Conservation (phyloP, 306 rosid genomes). For the Trifolium pratense region DNA sequence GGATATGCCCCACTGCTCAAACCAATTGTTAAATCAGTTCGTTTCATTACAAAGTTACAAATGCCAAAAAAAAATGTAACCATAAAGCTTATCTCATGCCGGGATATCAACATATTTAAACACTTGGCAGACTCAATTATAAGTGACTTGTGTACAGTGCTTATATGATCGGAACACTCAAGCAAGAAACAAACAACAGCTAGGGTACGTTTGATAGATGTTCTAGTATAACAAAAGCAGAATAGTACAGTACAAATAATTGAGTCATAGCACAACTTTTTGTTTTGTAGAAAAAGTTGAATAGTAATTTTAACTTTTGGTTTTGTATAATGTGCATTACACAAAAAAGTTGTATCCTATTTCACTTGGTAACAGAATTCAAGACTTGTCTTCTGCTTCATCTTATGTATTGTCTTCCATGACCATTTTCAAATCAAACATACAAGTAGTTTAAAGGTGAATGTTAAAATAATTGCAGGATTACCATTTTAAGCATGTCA, state of each 20-base stretch:
- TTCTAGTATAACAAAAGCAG: background rate
- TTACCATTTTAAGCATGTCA: conserved; percentile 83
- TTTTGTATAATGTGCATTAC: no score
- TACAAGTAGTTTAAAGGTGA: background rate
- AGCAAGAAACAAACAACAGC: background rate
- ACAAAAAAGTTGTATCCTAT: background rate
- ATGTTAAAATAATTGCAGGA: conserved; percentile 17
- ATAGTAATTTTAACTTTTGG: no score
- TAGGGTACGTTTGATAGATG: background rate
- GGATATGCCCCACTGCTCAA: conserved; percentile 86
- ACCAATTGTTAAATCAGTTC: conserved; percentile 39
- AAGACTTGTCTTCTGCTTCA: background rate
- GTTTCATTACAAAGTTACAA: conserved; percentile 24
- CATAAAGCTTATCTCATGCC: conserved; percentile 5
- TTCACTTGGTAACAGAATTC: conserved; percentile 15
- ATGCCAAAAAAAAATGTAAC: conserved; percentile 15
- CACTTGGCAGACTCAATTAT: background rate
- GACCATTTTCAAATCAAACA: conserved; percentile 10
- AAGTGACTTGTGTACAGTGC: background rate
- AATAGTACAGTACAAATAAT: background rate
- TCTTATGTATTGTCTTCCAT: background rate
- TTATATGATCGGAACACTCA: background rate
- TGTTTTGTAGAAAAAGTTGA: no score
- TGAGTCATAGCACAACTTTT: background rate
- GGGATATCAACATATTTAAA: conserved; percentile 1